Percentiles rank a stretch among this genome's conserved stretches.
These are phyloP conservation scores for Ustilago tritici DNA, from an alignment of 1,284 basidiomycete genomes.

Conservation along the genomic window DNA sequence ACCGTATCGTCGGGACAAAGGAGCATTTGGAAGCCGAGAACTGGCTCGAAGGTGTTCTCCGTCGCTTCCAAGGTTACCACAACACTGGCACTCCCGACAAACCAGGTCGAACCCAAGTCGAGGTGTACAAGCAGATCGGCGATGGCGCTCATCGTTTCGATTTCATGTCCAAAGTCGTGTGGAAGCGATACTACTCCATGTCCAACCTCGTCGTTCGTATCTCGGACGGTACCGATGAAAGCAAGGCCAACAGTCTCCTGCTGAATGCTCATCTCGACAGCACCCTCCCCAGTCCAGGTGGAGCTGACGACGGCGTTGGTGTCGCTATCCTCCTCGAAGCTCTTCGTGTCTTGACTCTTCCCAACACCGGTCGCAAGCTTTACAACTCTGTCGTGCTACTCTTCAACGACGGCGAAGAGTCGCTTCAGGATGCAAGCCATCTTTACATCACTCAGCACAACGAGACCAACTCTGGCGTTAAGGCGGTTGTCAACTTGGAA, in stretches of 20 bases:
- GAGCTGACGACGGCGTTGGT: conserved; percentile 78
- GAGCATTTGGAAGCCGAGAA: conserved; percentile 87
- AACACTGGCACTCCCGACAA: conserved; percentile 42
- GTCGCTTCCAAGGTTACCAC: conserved; percentile 72
- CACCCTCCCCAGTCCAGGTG: conserved; percentile 73
- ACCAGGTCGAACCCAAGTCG: conserved; percentile 61
- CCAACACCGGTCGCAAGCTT: conserved; percentile 80
- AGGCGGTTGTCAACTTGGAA: conserved; percentile 92
- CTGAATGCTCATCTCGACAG: conserved; percentile 86
- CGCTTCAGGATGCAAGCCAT: conserved; percentile 88
- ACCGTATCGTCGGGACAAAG: conserved; percentile 88
- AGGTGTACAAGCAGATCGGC: conserved; percentile 67
- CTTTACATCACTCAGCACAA: conserved; percentile 69
- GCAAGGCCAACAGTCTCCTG: conserved; percentile 75
- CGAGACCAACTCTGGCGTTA: conserved; percentile 74
- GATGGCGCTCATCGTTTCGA: conserved; percentile 68
- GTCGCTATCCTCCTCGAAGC: conserved; percentile 91
- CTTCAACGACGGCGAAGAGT: conserved; percentile 95
- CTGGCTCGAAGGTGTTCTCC: conserved; percentile 81
- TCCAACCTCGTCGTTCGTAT: conserved; percentile 90
- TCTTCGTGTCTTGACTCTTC: conserved; percentile 76
- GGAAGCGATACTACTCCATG: conserved; percentile 89
- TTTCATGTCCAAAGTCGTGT: conserved; percentile 75
- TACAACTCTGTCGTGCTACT: conserved; percentile 86
- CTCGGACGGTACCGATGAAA: conserved; percentile 79